Evolutionary conservation across 2,329 filamentous ascomycete genomes (phyloP), one percentile per base, ranked within the genome.

Genomic region (Fusarium nisikadoi): DNA sequence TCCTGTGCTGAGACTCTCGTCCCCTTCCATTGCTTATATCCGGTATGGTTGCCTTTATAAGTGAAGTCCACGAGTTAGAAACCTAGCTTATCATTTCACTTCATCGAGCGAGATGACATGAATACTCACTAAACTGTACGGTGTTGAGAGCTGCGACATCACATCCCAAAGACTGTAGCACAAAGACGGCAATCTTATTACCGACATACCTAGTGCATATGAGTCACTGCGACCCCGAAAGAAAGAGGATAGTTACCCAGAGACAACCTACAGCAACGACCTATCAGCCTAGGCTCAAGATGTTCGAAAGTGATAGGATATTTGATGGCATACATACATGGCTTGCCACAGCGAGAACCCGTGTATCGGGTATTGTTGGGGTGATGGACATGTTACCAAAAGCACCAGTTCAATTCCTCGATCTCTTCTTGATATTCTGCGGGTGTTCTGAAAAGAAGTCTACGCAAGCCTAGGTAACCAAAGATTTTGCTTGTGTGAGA

Each of bases 141-240:
- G 96, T 99, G 81, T 99, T 98, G 77, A 99, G 88, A 5, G 94
- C 94, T 13, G 94, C 93, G 11, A 98, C 95, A 78, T 99, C 95
- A 79, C 94, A 98, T 52, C 96, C 96, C 55, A 99, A 84, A 2
- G 93, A 92, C 82, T 99, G 95, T 87, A 99, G 92, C 74, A 95
- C 94, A 79, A 97, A 97, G 3, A 94, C 94, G 45, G 95, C 95
- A 86, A 99, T 97, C 78, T 95, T 97, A 81, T 99, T 99, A 56
- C 96, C 96, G 75, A 99, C 96, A 87, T 98, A 95, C 80, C 96
- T 97, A 81, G 39, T 47, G 46, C 19, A n/a, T 43, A 65, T 74
- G 35, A 69, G 47, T 62, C 47, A 46, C 23, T 25, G 14, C 23
- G 19, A 59, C 23, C 16, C 20, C 42, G 17, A 49, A 29, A 31